A percentile compares a stretch with the other conserved stretches of the same genome.
Evolutionary conservation across 1,284 basidiomycete genomes (phyloP).

Genomic region (Moesziomyces sp.): DNA sequence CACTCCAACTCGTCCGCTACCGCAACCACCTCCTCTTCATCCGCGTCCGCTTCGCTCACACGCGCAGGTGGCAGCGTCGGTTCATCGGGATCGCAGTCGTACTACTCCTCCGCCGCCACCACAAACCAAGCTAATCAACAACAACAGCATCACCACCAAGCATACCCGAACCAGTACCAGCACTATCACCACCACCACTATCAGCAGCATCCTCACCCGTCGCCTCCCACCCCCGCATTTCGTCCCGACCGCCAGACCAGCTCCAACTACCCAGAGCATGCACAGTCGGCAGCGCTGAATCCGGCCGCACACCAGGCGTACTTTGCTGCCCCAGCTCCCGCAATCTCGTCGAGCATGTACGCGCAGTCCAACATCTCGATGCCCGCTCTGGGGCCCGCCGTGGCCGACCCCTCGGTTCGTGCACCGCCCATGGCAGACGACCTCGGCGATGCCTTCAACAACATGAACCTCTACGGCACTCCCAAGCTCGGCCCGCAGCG

Average conservation of each 20-base stretch:
- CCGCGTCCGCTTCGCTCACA: conserved; percentile 18
- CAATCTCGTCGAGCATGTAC: conserved; percentile 41
- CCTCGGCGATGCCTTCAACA: conserved; percentile 50
- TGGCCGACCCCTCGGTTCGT: conserved; percentile 12
- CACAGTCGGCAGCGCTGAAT: conserved; percentile 23
- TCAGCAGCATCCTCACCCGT: conserved; percentile 21
- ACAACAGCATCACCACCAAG: neutral
- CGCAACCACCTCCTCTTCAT: conserved; percentile 15
- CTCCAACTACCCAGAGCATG: conserved; percentile 39
- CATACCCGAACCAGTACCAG: neutral
- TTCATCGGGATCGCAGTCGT: conserved; percentile 43
- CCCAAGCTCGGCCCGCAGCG: conserved; percentile 47
- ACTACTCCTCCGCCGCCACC: conserved; percentile 28
- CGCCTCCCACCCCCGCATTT: conserved; percentile 20
- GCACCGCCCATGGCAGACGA: conserved; percentile 59
- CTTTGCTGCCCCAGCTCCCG: conserved; percentile 18
- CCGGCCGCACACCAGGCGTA: conserved; percentile 19
- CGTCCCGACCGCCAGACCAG: conserved; percentile 31
- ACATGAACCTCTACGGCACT: conserved; percentile 52
- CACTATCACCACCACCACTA: conserved; percentile 14
- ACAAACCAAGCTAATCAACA: neutral
- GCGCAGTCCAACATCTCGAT: conserved; percentile 60
- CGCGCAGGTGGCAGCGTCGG: conserved; percentile 36
- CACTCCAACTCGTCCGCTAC: conserved; percentile 13
- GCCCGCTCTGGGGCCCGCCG: conserved; percentile 42